Evolutionary conservation across 2,329 filamentous ascomycete genomes (phyloP).

Genomic region (Triangularia verruculosa): DNA sequence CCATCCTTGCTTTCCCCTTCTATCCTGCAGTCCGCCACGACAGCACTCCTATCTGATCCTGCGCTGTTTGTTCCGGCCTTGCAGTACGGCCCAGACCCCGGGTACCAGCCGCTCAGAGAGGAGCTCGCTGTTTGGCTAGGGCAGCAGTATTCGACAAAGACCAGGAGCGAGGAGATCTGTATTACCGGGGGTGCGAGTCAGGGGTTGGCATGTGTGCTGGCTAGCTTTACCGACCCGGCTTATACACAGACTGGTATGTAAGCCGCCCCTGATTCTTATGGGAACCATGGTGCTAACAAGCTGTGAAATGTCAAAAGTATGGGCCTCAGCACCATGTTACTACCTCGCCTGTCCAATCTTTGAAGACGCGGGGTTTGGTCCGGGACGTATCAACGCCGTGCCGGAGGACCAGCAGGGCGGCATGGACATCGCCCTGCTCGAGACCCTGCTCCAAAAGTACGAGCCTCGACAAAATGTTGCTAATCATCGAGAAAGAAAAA

Average conservation of each 20-base stretch:
- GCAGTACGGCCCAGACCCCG: constrained; percentile 75
- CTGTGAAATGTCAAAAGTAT: constrained; percentile 47
- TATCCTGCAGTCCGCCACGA: constrained; percentile 58
- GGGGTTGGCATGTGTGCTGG: constrained; percentile 72
- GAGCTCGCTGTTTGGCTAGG: constrained; percentile 70
- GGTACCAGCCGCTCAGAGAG: constrained; percentile 66
- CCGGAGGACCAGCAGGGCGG: constrained; percentile 73
- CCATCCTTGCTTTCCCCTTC: constrained; percentile 58
- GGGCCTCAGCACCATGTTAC: constrained; percentile 80
- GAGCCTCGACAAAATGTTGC: constrained; percentile 11
- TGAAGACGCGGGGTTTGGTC: constrained; percentile 70
- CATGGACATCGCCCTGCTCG: constrained; percentile 63
- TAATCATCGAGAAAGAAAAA: constrained; percentile 44
- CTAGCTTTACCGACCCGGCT: constrained; percentile 75
- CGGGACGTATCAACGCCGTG: constrained; percentile 61
- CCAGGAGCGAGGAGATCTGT: constrained; percentile 58
- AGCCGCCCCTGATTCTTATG: not conserved
- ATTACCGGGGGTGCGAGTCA: constrained; percentile 85
- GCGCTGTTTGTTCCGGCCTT: constrained; percentile 61
- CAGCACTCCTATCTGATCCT: constrained; percentile 57
- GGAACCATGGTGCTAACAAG: not conserved
- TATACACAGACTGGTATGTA: constrained; percentile 58
- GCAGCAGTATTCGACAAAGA: constrained; percentile 49
- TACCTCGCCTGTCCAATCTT: constrained; percentile 84
- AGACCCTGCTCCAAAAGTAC: constrained; percentile 42